Evolutionary conservation across 805 yeast species (phyloP), one percentile per base, ranked within the genome.

Genomic region (Candida anglica): DNA sequence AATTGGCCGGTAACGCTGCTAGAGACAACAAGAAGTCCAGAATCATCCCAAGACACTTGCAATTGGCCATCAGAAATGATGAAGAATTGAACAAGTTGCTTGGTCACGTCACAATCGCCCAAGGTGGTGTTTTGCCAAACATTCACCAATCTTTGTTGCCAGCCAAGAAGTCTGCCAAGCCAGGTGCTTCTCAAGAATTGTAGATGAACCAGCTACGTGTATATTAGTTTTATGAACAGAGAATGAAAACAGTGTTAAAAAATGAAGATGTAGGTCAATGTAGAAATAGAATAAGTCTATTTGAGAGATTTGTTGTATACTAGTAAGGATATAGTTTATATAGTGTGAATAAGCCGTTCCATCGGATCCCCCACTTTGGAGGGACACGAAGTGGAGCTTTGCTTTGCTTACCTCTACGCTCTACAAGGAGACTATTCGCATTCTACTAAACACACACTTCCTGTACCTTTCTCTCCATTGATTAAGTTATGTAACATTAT

Each of bases 121-220:
- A 88, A 72, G 97, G 97, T 82, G 97, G 97, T 86, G 97, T 91
- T 56, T 79, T 89, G 69, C 97, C 97, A 75, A 86, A 87, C 81
- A 86, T 88, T 63, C 96, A 86, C 74, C 87, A 81, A 71, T 81
- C 82, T 75, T 81, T 89, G 67, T 80, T 89, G 54, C 89, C 91
- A 66, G 77, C 82, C 75, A 81, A 81, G 73, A 66, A 80, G 44
- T 69, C 73, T 34, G 76, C 76, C 60, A 60, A 72, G 41, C 68
- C 72, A 43, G 75, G 75, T 61, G 79, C 79, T 59, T 76, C 81
- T 56, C 82, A 77, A 66, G 82, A 77, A 67, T 75, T 77, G 67
- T 77, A 68, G 67, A 24, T 32, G 15, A 19, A 24, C 14, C 24
- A 24, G 13, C 34, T 32, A 32, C 34, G 28, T 32, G 37, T 34